Percentiles rank a stretch among this genome's conserved stretches.
Evolutionary conservation across 2,329 filamentous ascomycete genomes (phyloP).

Genomic region (Rutstroemia sp.): DNA sequence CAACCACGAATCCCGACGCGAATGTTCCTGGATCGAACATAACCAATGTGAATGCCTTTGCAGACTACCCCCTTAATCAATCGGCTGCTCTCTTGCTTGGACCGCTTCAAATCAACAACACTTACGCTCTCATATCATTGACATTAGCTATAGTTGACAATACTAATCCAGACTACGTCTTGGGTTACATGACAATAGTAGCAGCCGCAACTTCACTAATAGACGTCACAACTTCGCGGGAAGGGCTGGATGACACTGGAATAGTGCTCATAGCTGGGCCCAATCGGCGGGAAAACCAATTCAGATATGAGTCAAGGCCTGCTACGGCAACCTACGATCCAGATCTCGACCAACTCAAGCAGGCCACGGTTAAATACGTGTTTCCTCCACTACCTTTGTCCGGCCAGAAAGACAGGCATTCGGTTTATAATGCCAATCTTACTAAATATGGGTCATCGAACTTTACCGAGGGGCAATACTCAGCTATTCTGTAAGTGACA

Average conservation of each 20-base stretch:
- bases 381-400: constrained; percentile 44
- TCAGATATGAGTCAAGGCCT: constrained; percentile 38
- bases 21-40: constrained; percentile 4
- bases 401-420: constrained; percentile 42
- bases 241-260: constrained; percentile 65
- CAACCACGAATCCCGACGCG: constrained; percentile 16
- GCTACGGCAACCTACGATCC: constrained; percentile 41
- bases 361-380: constrained; percentile 48
- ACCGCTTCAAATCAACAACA: constrained; percentile 63
- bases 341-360: constrained; percentile 32
- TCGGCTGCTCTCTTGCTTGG: constrained; percentile 65
- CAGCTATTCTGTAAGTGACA: constrained; percentile 39
- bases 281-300: constrained; percentile 56
- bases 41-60: constrained; percentile 18
- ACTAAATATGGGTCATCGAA: constrained; percentile 26
- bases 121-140: constrained; percentile 70
- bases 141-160: constrained; percentile 73
- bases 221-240: constrained; percentile 52
- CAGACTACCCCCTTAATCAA: constrained; percentile 33
- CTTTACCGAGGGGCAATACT: constrained; percentile 57
- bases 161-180: constrained; percentile 49
- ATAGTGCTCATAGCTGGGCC: constrained; percentile 66
- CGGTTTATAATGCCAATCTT: constrained; percentile 32
- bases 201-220: constrained; percentile 58
- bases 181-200: constrained; percentile 82